A percentile compares a stretch with the other conserved stretches of the same genome.
phyloP scores from a whole-genome alignment of 2,329 filamentous ascomycete species.

The Fusarium coicis region DNA sequence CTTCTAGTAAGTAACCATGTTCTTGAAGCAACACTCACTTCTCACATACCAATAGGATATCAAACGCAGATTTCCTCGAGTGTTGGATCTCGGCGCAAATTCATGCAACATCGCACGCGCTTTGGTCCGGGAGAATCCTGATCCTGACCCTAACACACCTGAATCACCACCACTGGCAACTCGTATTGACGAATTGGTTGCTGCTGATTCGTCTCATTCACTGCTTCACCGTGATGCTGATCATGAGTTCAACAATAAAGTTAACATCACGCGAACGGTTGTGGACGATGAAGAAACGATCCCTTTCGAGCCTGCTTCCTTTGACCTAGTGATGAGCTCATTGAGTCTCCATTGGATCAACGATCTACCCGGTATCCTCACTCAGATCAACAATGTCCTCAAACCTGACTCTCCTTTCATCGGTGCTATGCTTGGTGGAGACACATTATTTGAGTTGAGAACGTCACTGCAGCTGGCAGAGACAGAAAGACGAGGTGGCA shows the following conservation, averaged over 20 bases:
- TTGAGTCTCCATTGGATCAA: conserved; percentile 98
- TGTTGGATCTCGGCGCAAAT: conserved; percentile 94
- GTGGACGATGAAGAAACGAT: conserved; percentile 79
- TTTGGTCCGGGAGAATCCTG: conserved; percentile 76
- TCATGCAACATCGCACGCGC: conserved; percentile 93
- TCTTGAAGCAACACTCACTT: background rate
- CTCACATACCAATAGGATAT: conserved; percentile 74
- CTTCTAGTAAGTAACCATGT: conserved; percentile 70
- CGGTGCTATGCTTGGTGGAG: conserved; percentile 95
- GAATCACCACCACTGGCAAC: conserved; percentile 73
- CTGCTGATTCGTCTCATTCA: conserved; percentile 81
- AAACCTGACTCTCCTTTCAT: conserved; percentile 94
- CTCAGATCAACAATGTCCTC: conserved; percentile 85
- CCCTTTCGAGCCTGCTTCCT: conserved; percentile 79
- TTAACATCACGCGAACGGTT: conserved; percentile 79
- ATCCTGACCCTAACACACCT: conserved; percentile 66
- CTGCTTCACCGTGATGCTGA: conserved; percentile 84
- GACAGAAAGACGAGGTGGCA: conserved; percentile 88
- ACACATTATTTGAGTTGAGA: conserved; percentile 91
- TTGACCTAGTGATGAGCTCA: conserved; percentile 91
- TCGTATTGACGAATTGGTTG: conserved; percentile 79
- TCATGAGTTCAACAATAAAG: conserved; percentile 77
- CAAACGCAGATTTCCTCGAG: conserved; percentile 84
- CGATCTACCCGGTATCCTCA: conserved; percentile 85
- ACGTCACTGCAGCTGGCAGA: conserved; percentile 94